phyloP scores from a whole-genome alignment of 108 stramenopile species.

The Stephanodiscus minutulus region DNA sequence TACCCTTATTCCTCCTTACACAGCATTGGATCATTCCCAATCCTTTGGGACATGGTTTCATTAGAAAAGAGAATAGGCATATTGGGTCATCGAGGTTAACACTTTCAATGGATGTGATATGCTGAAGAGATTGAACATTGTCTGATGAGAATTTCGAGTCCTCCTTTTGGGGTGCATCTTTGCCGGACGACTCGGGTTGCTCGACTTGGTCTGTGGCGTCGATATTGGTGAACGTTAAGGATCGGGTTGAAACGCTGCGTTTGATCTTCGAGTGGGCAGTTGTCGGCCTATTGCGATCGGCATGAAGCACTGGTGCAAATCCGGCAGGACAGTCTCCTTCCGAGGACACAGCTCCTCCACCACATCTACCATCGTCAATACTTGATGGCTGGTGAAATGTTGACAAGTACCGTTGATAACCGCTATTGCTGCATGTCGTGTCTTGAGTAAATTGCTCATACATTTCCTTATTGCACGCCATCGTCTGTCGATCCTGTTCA shows the following conservation, averaged over 20 bases:
- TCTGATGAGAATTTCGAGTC: constrained; percentile 10
- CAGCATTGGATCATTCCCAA: constrained; percentile 83
- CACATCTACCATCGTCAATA: background rate
- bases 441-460: background rate
- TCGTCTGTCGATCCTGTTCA: background rate
- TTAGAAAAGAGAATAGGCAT: constrained; percentile 64
- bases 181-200: background rate
- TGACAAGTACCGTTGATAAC: constrained; percentile 16
- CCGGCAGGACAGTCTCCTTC: background rate
- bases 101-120: constrained; percentile 32
- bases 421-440: constrained; percentile 4
- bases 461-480: background rate
- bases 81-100: constrained; percentile 48
- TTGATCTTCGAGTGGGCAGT: constrained; percentile 8
- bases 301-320: background rate
- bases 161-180: background rate
- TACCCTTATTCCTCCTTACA: constrained; percentile 76
- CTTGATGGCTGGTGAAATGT: constrained; percentile 4
- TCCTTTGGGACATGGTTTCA: constrained; percentile 62
- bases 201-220: background rate
- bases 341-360: background rate
- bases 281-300: background rate
- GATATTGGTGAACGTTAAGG: constrained; percentile 21
- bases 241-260: constrained; percentile 22
- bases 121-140: constrained; percentile 14